Evolutionary conservation across 2,329 filamentous ascomycete species (phyloP), one percentile per base, ranked within the genome.

Genomic region (Microsporum audouinii): DNA sequence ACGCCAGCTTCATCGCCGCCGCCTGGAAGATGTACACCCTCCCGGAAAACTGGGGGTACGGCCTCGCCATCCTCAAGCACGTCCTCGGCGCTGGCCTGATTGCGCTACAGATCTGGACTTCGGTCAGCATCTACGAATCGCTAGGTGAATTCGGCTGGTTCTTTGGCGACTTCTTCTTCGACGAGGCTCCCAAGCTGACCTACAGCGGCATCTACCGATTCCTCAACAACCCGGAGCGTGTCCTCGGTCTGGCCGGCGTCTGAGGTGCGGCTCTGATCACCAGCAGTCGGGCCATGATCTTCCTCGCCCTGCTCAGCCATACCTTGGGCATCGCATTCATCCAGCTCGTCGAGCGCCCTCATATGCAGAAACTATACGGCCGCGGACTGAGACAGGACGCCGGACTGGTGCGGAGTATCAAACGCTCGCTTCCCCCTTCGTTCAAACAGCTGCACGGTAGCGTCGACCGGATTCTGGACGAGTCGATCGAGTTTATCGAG

Each of bases 61-160:
- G 90, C n/a, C 83, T 91, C 66, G 88, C 88, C 3, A 79, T 95
- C 27, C 81, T 99, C 62, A 88, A 91, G 71, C 94, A 97, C 70
- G 88, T 96, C 31, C 71, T 97, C 38, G 94, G 94, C 49, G 79
- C 82, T 57, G 84, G 88, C 59, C 79, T 97, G 65, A 85, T 97
- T 62, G 85, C 88, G 8, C 81, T 99, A 58, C 94, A 99, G 70
- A 75, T 95, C 17, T 99, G 94, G 94, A 96, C 91, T 0, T 87
- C 90, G 1, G 80, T 88, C 65, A 96, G 91, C 73, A 91, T 97
- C 66, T 95, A 97, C 73, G 91, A 96, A 58, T 95, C 90, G 1
- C 84, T 99, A 0, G 94, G 94, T 61, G 94, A 99, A 71, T 99
- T 97, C 69, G 94, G 94, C 68, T 99, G 92, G 92, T 97, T 97